Evolutionary conservation across 176 grass and related monocot species (phyloP).

Genomic region (Triticum monococcum): DNA sequence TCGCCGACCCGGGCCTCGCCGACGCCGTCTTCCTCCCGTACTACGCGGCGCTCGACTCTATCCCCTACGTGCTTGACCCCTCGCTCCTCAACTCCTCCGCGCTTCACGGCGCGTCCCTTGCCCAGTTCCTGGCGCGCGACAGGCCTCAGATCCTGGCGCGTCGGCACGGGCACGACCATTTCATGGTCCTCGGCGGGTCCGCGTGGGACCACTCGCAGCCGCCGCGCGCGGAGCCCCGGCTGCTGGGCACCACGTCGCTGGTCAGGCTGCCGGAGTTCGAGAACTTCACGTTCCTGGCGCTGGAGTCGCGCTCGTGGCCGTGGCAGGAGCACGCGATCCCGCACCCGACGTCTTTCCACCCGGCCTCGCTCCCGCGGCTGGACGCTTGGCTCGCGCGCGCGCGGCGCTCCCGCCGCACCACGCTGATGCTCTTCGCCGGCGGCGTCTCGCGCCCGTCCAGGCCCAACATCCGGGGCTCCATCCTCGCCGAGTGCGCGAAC

Average conservation of each 20-base stretch:
- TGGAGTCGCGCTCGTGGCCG: conserved; percentile 65
- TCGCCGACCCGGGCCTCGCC: conserved; percentile 30
- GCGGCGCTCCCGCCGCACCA: conserved; percentile 32
- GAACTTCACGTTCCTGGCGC: conserved; percentile 66
- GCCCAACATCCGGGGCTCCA: conserved; percentile 60
- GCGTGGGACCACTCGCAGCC: conserved; percentile 80
- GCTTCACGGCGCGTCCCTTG: conserved; percentile 43
- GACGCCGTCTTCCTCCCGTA: conserved; percentile 83
- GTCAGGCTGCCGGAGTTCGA: conserved; percentile 54
- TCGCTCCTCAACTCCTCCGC: conserved; percentile 37
- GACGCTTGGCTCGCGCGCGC: conserved; percentile 51
- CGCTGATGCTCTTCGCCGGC: conserved; percentile 70
- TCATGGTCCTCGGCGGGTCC: conserved; percentile 58
- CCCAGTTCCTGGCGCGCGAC: conserved; percentile 44
- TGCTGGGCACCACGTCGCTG: conserved; percentile 71
- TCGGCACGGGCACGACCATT: conserved; percentile 67
- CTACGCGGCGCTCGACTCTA: conserved; percentile 71
- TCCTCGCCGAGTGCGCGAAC: conserved; percentile 54
- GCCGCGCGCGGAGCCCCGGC: conserved; percentile 7
- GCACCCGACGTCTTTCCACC: conserved; percentile 70
- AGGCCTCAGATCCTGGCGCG: conserved; percentile 38
- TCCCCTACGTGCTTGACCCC: conserved; percentile 60
- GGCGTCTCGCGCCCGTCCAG: conserved; percentile 27
- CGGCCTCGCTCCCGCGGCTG: conserved; percentile 45
- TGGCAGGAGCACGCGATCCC: conserved; percentile 95